Conservation (phyloP, 208 protist species). For the Trypanosoma lewisi region DNA sequence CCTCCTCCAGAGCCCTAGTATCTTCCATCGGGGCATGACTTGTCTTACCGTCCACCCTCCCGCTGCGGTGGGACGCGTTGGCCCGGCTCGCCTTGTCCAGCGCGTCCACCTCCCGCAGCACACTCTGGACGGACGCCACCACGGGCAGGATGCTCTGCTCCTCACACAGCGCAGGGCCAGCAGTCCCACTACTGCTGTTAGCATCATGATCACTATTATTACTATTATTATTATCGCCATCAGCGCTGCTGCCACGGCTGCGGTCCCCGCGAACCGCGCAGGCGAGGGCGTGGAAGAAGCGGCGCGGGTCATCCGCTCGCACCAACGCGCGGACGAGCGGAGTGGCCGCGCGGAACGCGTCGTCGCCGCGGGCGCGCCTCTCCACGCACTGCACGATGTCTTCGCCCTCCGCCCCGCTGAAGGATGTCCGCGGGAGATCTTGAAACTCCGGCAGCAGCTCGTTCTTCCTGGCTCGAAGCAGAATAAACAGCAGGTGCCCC, state of each 20-base stretch:
- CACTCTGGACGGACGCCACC: constrained; percentile 1
- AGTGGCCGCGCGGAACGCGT: constrained; percentile 24
- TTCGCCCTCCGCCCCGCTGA: constrained; percentile 27
- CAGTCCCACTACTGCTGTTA: background rate
- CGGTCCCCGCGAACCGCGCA: background rate
- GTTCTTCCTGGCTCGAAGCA: constrained; percentile 58
- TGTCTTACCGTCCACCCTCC: background rate
- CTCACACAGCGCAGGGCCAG: background rate
- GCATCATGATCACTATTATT: background rate
- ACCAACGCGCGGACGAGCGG: constrained; percentile 34
- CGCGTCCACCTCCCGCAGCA: constrained; percentile 18
- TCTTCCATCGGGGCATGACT: background rate
- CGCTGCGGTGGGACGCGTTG: background rate
- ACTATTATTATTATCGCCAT: background rate
- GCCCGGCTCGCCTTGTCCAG: constrained; percentile 20
- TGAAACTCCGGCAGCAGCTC: constrained; percentile 37
- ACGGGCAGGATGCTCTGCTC: background rate
- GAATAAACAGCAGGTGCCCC: constrained; percentile 51
- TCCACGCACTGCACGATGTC: constrained; percentile 26
- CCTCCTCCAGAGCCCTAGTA: background rate
- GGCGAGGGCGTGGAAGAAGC: constrained; percentile 7
- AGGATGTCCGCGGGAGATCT: constrained; percentile 38
- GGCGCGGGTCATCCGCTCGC: constrained; percentile 11
- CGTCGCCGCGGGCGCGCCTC: constrained; percentile 15
- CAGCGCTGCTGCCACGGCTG: background rate